phyloP scores from a whole-genome alignment of 768 basidiomycete species.

The Podaxis sp. region DNA sequence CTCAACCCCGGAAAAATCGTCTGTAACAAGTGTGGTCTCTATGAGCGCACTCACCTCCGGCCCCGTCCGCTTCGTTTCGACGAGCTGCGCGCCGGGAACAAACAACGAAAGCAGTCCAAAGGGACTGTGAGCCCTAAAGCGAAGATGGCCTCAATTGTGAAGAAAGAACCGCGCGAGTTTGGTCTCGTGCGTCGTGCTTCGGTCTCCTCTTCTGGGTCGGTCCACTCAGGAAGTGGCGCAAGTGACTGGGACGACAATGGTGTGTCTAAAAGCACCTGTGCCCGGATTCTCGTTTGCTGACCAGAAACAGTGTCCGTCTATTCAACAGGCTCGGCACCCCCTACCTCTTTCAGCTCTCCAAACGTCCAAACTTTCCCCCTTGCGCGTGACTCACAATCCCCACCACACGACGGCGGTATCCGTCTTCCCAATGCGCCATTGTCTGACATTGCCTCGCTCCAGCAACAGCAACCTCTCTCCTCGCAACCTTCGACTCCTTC shows the following conservation, averaged over 20 bases:
- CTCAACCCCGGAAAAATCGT: slow-evolving; percentile 92
- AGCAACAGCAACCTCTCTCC: slow-evolving; percentile 19
- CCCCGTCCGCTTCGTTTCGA: slow-evolving; percentile 84
- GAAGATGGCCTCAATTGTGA: slow-evolving; percentile 41
- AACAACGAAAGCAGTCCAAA: slow-evolving; percentile 62
- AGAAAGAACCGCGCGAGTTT: slow-evolving; percentile 63
- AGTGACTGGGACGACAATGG: slow-evolving; percentile 86
- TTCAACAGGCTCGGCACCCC: slow-evolving; percentile 59
- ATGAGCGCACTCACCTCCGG: slow-evolving; percentile 85
- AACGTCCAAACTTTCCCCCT: slow-evolving; percentile 59
- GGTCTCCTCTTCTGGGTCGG: slow-evolving; percentile 59
- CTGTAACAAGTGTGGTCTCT: slow-evolving; percentile 92
- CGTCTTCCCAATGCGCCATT: slow-evolving; percentile 74
- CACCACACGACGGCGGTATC: slow-evolving; percentile 51
- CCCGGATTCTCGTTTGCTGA: slow-evolving; percentile 22
- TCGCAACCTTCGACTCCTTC: slow-evolving; percentile 21
- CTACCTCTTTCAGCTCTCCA: slow-evolving; percentile 71
- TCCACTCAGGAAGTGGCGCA: slow-evolving; percentile 53
- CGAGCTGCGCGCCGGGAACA: slow-evolving; percentile 84
- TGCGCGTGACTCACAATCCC: slow-evolving; percentile 50
- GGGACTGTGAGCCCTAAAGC: slow-evolving; percentile 38
- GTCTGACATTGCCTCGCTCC: slow-evolving; percentile 61
- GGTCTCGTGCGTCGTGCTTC: slow-evolving; percentile 58
- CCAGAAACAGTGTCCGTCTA: slow-evolving; percentile 43
- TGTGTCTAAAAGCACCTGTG: slow-evolving; percentile 36